Conservation (phyloP, 495 filamentous ascomycete species). For the Hyphodiscus hymeniophilus region DNA sequence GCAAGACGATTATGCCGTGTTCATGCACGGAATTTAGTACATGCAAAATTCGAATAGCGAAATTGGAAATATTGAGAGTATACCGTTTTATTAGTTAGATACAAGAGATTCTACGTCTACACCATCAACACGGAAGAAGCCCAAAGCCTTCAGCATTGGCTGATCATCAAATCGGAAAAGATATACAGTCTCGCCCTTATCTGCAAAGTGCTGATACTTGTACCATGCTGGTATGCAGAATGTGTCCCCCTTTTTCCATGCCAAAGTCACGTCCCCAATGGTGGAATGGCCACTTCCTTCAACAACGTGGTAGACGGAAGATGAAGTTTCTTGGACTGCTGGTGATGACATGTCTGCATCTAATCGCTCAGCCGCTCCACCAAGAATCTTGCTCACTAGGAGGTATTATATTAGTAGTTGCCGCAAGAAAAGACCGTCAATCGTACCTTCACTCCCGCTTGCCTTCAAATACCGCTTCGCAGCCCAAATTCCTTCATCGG, state of each 20-base stretch:
- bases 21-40: no score
- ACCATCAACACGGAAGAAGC: constrained; percentile 33
- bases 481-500: constrained; percentile 20
- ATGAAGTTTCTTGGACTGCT: constrained; percentile 29
- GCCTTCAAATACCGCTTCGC: constrained; percentile 25
- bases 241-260: constrained; percentile 34
- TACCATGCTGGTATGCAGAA: constrained; percentile 39
- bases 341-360: constrained; percentile 22
- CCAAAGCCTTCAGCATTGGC: constrained; percentile 36
- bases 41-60: no score
- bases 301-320: constrained; percentile 36
- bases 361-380: constrained; percentile 32
- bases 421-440: no score
- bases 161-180: constrained; percentile 39
- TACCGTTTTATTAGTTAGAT: no score
- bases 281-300: constrained; percentile 28
- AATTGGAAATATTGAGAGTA: no score
- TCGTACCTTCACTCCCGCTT: constrained; percentile 24
- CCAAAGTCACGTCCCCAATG: constrained; percentile 26
- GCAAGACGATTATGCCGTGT: no score
- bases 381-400: constrained; percentile 26
- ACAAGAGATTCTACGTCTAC: constrained; percentile 32
- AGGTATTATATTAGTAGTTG: constrained; percentile 20
- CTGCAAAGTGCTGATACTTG: constrained; percentile 34
- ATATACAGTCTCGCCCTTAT: constrained; percentile 29